phyloP scores from a whole-genome alignment of 2,329 filamentous ascomycete genomes.

The Arthrocladium fulminans region DNA sequence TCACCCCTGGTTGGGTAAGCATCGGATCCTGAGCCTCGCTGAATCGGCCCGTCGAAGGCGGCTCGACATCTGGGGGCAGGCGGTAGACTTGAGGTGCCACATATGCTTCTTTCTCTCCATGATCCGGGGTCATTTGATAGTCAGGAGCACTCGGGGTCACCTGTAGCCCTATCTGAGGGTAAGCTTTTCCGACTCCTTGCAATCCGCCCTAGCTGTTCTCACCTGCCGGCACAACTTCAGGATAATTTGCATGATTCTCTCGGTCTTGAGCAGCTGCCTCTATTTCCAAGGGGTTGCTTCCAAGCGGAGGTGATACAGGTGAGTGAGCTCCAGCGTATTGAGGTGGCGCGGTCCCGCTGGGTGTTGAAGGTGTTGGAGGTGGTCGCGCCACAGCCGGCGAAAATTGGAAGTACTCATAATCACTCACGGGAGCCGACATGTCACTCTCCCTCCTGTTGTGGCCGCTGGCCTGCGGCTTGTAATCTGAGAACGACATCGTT shows the following conservation, averaged over 20 bases:
- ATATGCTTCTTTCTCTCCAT: constrained; percentile 6
- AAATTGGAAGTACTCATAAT: constrained; percentile 5
- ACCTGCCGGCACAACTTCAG: constrained; percentile 5
- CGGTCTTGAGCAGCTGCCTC: not conserved
- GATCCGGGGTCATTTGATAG: constrained; percentile 3
- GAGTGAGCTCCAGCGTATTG: not conserved
- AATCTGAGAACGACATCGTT: constrained; percentile 1
- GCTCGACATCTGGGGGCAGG: not conserved
- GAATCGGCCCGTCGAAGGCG: not conserved
- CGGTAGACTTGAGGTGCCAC: not conserved
- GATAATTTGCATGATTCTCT: not conserved
- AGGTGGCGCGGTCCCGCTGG: not conserved
- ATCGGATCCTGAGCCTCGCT: not conserved
- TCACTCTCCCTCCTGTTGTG: constrained; percentile 1
- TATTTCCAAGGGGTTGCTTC: not conserved
- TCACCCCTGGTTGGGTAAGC: no score
- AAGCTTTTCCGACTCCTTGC: not conserved
- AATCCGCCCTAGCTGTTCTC: not conserved
- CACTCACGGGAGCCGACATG: not conserved
- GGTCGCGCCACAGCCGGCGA: not conserved
- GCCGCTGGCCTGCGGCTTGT: not conserved
- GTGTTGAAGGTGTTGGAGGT: not conserved
- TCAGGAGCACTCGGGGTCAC: not conserved
- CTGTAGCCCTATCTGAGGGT: not conserved
- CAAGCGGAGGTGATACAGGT: constrained; percentile 2